Evolutionary conservation across 257 asterid genomes (phyloP), one percentile per base, ranked within the genome.

Genomic region (Lantana camara): DNA sequence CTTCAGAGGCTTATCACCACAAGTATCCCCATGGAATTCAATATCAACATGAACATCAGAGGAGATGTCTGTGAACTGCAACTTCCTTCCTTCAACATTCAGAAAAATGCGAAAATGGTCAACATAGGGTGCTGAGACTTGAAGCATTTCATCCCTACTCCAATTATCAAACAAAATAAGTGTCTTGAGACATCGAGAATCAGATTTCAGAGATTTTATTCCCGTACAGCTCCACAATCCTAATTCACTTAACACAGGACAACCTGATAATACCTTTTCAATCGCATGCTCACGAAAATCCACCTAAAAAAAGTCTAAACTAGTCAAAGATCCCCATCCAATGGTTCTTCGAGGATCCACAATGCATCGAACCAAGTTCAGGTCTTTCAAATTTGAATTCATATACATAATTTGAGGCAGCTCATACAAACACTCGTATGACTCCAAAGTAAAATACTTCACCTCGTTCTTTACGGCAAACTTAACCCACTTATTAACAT

Each of bases 381-480:
- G 17, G 10, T 4, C 11, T 6, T 17, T 45, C 59, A 67, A 21
- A 10, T 0, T 60, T 1, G 73, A 5, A 64, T 48, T 37, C 7
- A 24, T 12, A 20, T 57, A 64, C 7, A 57, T 5, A n/a, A 16
- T 10, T 13, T 24, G 61, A 32, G 60, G 70, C 20, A 53, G 30
- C 10, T 27, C 19, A 27, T 62, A 13, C 10, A 14, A 11, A 1
- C 1, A 17, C 4, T 49, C 7, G 13, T 2, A 20, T 10, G 3
- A 64, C 3, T 5, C 2, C 57, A 66, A 52, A 5, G 15, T 3
- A 30, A 73, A 9, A 6, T 52, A 27, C 60, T 60, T 29, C 41
- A 66, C 69, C 47, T 45, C 60, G 9, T 34, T 51, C 40, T 23
- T 35, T 8, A 21, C 30, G 20, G 64, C 68, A 62, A 48, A 68